Evolutionary conservation across 768 basidiomycete genomes (phyloP), one percentile per base, ranked within the genome.

Genomic region (Stropharia rugosoannulata): DNA sequence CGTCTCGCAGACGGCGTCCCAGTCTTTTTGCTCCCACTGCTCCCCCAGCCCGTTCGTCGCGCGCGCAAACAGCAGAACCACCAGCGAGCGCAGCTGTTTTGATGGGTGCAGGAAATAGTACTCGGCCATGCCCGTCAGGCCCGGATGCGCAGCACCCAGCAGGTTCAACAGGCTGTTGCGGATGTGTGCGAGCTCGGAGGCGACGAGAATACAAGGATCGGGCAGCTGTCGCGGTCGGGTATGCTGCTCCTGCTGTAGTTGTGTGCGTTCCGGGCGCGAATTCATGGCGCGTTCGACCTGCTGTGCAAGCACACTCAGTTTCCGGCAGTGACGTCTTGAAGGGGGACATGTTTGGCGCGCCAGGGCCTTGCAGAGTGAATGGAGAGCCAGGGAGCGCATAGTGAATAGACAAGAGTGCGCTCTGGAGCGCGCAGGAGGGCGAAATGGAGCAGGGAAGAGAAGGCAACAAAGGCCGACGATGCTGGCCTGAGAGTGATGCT

Each of bases 51-150:
- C 96, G 67, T 98, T 98, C 22, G 95, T 97, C 7, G 95, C 97
- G 55, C 89, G 87, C 15, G 91, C 78, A 71, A 97, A 90, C 35
- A 99, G 82, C 18, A 99, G 81, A 13, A 98, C 91, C 36, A 98
- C 75, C 51, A 95, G 74, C 2, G 97, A 94, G 5, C 97, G 84
- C 25, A 98, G 77, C 66, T 98, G 95, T 66, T 95, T 95, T 10
- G 93, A 91, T 12, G 89, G 87, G 56, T 90, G 85, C 47, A 87
- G 73, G 68, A 98, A 98, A 75, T 97, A 98, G 73, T 92, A 95
- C 60, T 91, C 83, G 2, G 96, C 95, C 51, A 97, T 86, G 49
- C 90, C 86, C 57, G 87, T 84, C 49, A 98, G 85, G 3, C 86
- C 84, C 1, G 96, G 91, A 69, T 98, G 93, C 7, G 93, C 89